Percentiles rank a stretch among this genome's conserved stretches.
phyloP scores from a whole-genome alignment of 352 stramenopile species.

The Phytophthora pisi region DNA sequence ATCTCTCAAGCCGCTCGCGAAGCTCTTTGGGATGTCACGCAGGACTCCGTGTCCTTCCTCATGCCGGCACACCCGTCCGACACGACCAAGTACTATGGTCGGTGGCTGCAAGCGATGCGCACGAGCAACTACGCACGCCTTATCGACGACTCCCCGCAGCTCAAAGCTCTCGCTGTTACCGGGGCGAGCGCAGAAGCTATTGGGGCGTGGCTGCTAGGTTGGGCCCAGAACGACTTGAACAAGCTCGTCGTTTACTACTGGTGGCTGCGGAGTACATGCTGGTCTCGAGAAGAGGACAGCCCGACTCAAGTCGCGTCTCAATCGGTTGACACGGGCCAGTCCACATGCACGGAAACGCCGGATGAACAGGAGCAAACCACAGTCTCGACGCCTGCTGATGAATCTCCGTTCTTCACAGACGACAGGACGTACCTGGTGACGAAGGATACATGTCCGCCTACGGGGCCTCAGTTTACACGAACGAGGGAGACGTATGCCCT shows the following conservation, averaged over 20 bases:
- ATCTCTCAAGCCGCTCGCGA: constrained; percentile 25
- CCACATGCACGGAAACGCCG: constrained; percentile 30
- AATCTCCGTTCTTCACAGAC: constrained; percentile 52
- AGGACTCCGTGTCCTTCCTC: constrained; percentile 48
- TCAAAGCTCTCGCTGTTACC: constrained; percentile 28
- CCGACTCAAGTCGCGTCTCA: constrained; percentile 14
- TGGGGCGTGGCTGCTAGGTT: constrained; percentile 42
- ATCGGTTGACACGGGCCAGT: constrained; percentile 12
- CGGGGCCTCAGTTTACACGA: constrained; percentile 33
- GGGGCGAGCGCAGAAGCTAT: constrained; percentile 33
- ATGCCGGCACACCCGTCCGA: constrained; percentile 36
- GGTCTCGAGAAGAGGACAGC: constrained; percentile 36
- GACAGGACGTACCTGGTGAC: constrained; percentile 44
- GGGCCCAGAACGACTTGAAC: constrained; percentile 48
- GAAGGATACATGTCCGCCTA: constrained; percentile 35
- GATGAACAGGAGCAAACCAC: constrained; percentile 40
- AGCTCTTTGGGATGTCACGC: constrained; percentile 23
- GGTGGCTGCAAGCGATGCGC: constrained; percentile 50
- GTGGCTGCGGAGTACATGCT: constrained; percentile 59
- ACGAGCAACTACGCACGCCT: constrained; percentile 32
- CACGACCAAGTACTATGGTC: constrained; percentile 36
- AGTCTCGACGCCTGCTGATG: constrained; percentile 10
- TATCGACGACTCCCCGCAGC: constrained; percentile 16
- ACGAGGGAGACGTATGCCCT: constrained; percentile 40
- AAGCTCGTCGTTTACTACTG: constrained; percentile 49